A percentile compares a stretch with the other conserved stretches of the same genome.
Evolutionary conservation across 2,329 filamentous ascomycete species (phyloP).

Genomic region (Monilinia fructicola): DNA sequence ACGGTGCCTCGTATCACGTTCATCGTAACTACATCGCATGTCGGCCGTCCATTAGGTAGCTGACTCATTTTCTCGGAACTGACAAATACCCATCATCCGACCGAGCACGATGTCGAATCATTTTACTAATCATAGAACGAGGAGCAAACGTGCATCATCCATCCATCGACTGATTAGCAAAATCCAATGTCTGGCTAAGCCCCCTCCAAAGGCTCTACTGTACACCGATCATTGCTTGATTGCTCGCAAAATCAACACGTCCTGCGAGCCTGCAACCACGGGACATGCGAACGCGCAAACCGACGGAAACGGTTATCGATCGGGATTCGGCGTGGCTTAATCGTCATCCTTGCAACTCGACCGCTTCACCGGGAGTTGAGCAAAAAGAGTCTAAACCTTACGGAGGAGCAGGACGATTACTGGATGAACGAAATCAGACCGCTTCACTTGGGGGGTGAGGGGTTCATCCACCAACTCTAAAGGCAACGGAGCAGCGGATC

Average conservation of each 20-base stretch:
- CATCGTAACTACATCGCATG: neutral
- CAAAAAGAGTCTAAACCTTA: too few species aligned
- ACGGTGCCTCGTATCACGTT: neutral
- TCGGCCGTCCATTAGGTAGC: neutral
- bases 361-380: neutral
- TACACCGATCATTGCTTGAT: neutral
- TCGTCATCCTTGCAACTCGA: neutral
- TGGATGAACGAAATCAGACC: too few species aligned
- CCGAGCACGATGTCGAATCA: neutral
- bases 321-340: slow-evolving; percentile 4
- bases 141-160: neutral
- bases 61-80: neutral
- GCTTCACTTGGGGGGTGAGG: neutral
- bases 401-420: too few species aligned
- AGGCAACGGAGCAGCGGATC: neutral
- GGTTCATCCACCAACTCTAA: neutral
- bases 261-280: neutral
- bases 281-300: neutral
- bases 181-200: neutral
- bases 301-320: neutral
- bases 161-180: neutral
- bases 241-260: neutral
- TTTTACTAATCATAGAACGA: neutral
- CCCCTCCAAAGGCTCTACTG: neutral
- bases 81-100: neutral